phyloP scores from a whole-genome alignment of 148 eudicot species.

The Vaccinium darrowii region DNA sequence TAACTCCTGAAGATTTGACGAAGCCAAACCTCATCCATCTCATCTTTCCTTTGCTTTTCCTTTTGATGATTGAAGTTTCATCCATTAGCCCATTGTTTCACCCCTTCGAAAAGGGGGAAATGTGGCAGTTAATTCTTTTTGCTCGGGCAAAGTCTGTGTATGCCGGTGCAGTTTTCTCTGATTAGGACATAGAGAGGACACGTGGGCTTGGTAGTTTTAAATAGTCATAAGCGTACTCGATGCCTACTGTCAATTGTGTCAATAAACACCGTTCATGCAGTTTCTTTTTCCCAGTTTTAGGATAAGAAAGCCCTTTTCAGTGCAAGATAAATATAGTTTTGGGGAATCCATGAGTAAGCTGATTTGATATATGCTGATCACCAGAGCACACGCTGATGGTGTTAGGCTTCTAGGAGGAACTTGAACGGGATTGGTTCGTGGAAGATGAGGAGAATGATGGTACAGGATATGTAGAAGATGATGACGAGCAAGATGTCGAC shows the following conservation, averaged over 20 bases:
- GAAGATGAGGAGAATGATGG: constrained; percentile 11
- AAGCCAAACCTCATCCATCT: too few relatives aligned
- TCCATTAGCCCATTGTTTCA: too few relatives aligned
- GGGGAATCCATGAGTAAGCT: not conserved
- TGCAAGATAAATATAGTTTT: not conserved
- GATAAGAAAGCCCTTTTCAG: not conserved
- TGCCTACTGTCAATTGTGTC: not conserved
- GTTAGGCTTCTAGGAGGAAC: not conserved
- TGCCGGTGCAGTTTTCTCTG: not conserved
- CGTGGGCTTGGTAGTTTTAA: not conserved
- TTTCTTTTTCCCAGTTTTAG: not conserved
- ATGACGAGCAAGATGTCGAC: not conserved
- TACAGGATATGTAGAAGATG: constrained; percentile 5
- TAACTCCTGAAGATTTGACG: too few relatives aligned
- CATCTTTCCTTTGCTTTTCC: too few relatives aligned
- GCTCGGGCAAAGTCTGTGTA: not conserved
- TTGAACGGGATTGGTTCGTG: not conserved
- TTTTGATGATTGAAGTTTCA: too few relatives aligned
- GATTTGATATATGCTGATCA: not conserved
- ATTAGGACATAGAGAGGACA: too few relatives aligned
- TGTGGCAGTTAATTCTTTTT: too few relatives aligned
- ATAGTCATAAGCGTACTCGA: not conserved
- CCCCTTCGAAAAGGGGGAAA: too few relatives aligned
- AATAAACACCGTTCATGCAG: not conserved
- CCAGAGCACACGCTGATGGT: not conserved